Percentiles rank a stretch among this genome's conserved stretches.
Evolutionary conservation across 371 early-diverging fungal genomes (phyloP).

Genomic region (Lichtheimia corymbifera): DNA sequence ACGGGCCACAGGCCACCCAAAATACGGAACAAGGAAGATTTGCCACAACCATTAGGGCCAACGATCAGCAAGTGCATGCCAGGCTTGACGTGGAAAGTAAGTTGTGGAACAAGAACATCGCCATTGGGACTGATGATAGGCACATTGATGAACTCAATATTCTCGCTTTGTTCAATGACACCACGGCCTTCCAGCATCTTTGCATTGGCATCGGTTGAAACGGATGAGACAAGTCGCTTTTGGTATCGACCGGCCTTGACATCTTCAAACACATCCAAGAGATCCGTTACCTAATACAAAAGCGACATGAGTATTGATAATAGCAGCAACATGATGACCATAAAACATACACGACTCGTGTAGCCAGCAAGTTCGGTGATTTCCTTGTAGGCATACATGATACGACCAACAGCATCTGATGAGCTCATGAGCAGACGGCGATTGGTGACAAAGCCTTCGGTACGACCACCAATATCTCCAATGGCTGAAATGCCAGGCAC

Average conservation of each 20-base stretch:
- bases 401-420: slow-evolving; percentile 88
- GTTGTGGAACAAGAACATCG: slow-evolving; percentile 86
- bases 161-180: slow-evolving; percentile 63
- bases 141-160: slow-evolving; percentile 88
- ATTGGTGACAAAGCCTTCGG: slow-evolving; percentile 88
- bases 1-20: slow-evolving; percentile 95
- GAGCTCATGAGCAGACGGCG: slow-evolving; percentile 79
- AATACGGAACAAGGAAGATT: slow-evolving; percentile 94
- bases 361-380: slow-evolving; percentile 90
- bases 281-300: slow-evolving; percentile 53
- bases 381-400: slow-evolving; percentile 92
- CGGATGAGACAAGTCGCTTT: slow-evolving; percentile 64
- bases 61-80: slow-evolving; percentile 92
- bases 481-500: slow-evolving; percentile 42
- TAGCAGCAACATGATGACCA: background rate
- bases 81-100: slow-evolving; percentile 87
- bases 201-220: slow-evolving; percentile 58
- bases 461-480: slow-evolving; percentile 54
- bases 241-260: slow-evolving; percentile 74
- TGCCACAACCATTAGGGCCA: slow-evolving; percentile 97
- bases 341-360: slow-evolving; percentile 77
- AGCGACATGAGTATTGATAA: background rate
- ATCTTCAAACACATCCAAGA: slow-evolving; percentile 82
- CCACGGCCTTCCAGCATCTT: slow-evolving; percentile 69
- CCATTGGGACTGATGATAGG: slow-evolving; percentile 97